Base-by-base conservation (phyloP, 2,329 filamentous ascomycete species). In the Curvularia eragrostidis region DNA sequence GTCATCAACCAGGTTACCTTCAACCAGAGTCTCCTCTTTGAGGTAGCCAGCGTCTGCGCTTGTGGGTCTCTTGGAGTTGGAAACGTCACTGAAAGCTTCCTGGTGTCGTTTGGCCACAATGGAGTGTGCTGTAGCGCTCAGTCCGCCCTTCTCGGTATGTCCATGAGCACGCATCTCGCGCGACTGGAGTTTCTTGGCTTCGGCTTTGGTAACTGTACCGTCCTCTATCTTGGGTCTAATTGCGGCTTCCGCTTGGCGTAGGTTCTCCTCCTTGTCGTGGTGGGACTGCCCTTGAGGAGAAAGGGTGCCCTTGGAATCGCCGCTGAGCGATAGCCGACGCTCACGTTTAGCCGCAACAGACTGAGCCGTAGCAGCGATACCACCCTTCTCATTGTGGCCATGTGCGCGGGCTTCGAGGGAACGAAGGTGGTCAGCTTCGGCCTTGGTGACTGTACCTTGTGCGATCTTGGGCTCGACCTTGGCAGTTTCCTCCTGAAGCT, bases 361-460 rank as follows among this genome's bases (percentile, higher is more conserved):
- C 67, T 79, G 75, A 12, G 79, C 78, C 15, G 72, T 65, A 21
- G 78, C 73, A 21, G 74, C 72, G 41, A 80, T 62, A 23, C 77
- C 70, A 1, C 71, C 73, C 48, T 72, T 74, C 60, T 75, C 71
- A 3, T 72, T 73, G 43, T 73, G 68, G 5, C 71, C 72, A 39
- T 74, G 65, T 43, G 69, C 74, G 32, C 77, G 75, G 52, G 75
- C 73, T 60, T 80, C 78, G 46, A 78, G 76, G 26, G 76, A 78
- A 56, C 79, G 77, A 24, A 80, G 71, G 47, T 73, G 72, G 50
- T 76, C 69, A 28, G 78, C 78, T 52, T 80, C 78, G 48, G 75
- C 74, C 57, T 64, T 74, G 30, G 75, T 77, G 54, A 79, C 70
- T 6, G 69, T 69, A 42, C 68, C 73, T 52, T 70, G 59, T 53